Conservation (phyloP, 371 early-diverging fungal species). For the Circinella minor region DNA sequence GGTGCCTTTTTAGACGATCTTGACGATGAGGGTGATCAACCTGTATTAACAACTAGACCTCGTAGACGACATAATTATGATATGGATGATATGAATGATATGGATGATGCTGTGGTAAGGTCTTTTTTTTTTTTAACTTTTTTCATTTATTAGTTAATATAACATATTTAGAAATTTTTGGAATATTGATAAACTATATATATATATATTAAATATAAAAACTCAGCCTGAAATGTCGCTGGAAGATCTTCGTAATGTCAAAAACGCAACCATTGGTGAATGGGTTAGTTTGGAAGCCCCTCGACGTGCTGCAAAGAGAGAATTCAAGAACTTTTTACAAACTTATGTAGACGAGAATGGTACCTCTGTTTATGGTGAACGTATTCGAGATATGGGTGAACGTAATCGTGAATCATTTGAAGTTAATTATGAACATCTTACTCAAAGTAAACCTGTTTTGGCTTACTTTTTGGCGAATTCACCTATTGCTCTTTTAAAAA, state of each 20-base stretch:
- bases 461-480: constrained; percentile 89
- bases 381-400: constrained; percentile 91
- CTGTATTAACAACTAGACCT: constrained; percentile 63
- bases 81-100: constrained; percentile 60
- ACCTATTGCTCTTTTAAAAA: constrained; percentile 85
- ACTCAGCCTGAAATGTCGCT: constrained; percentile 58
- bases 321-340: constrained; percentile 89
- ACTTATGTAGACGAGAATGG: constrained; percentile 86
- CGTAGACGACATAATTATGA: constrained; percentile 67
- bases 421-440: constrained; percentile 85
- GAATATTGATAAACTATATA: too few species aligned
- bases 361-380: constrained; percentile 90
- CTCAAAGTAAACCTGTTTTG: constrained; percentile 74
- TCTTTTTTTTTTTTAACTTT: neutral
- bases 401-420: constrained; percentile 91
- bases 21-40: constrained; percentile 43
- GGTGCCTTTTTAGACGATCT: constrained; percentile 85
- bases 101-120: constrained; percentile 60
- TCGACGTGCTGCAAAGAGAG: constrained; percentile 80
- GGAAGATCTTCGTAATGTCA: constrained; percentile 53
- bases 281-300: constrained; percentile 82
- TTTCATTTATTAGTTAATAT: too few species aligned
- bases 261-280: constrained; percentile 70
- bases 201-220: too few species aligned
- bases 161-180: too few species aligned